A percentile compares a stretch with the other conserved stretches of the same genome.
Conservation (phyloP, 2,329 filamentous ascomycete species). For the Microsporum audouinii region DNA sequence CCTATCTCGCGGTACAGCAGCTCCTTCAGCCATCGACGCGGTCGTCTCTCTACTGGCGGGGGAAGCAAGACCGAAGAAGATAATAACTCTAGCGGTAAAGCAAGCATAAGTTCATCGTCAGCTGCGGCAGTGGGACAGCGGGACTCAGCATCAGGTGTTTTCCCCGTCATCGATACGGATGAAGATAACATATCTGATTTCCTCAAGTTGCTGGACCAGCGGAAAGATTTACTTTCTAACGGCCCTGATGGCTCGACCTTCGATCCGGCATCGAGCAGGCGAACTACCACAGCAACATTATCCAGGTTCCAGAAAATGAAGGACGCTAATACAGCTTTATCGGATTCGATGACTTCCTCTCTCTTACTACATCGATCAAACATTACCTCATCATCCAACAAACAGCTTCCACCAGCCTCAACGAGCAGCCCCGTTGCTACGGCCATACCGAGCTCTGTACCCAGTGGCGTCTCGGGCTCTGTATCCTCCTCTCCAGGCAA, state of each 20-base stretch:
- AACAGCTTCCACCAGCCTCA: slow-evolving; percentile 56
- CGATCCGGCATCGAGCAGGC: slow-evolving; percentile 54
- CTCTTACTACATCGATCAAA: slow-evolving; percentile 65
- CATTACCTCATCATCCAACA: slow-evolving; percentile 53
- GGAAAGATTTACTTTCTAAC: slow-evolving; percentile 64
- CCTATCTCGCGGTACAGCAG: slow-evolving; percentile 81
- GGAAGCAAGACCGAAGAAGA: slow-evolving; percentile 47
- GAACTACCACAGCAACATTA: slow-evolving; percentile 65
- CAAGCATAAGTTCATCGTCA: slow-evolving; percentile 40
- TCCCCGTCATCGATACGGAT: slow-evolving; percentile 64
- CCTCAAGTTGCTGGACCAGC: slow-evolving; percentile 73
- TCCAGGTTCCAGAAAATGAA: slow-evolving; percentile 79
- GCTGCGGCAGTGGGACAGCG: slow-evolving; percentile 16
- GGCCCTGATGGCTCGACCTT: slow-evolving; percentile 43
- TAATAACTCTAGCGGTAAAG: slow-evolving; percentile 47
- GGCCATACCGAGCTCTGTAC: background rate
- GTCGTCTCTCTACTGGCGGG: slow-evolving; percentile 64
- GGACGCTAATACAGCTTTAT: slow-evolving; percentile 77
- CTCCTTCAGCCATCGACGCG: slow-evolving; percentile 79
- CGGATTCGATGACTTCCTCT: slow-evolving; percentile 87
- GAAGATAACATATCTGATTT: slow-evolving; percentile 93
- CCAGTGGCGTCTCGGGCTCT: slow-evolving; percentile 37
- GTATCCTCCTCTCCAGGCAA: slow-evolving; percentile 83
- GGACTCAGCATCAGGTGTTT: slow-evolving; percentile 49
- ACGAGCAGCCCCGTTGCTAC: slow-evolving; percentile 45